phyloP scores from a whole-genome alignment of 2,329 filamentous ascomycete species.

The Blumeriella jaapii region DNA sequence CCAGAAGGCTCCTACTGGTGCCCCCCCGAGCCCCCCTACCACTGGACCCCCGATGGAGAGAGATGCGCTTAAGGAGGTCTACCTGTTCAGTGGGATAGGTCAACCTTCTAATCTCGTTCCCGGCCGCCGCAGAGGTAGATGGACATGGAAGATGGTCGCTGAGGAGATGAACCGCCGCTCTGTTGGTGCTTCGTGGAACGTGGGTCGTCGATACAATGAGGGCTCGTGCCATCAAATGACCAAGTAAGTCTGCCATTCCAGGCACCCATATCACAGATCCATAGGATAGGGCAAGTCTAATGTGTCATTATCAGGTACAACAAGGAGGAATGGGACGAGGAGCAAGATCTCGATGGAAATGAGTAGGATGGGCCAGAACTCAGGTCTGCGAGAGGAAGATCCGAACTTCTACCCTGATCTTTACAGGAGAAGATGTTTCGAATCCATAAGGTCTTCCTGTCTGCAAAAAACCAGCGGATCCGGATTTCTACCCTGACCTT shows the following conservation, averaged over 20 bases:
- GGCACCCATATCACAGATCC: neutral
- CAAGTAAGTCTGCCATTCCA: neutral
- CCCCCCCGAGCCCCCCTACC: neutral
- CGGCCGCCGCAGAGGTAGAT: slow-evolving; percentile 1
- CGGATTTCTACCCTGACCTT: too few relatives aligned
- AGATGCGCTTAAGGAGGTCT: slow-evolving; percentile 3
- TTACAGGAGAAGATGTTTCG: too few relatives aligned
- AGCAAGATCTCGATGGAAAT: too few relatives aligned
- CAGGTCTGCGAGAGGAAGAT: too few relatives aligned
- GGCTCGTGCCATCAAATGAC: slow-evolving; percentile 2
- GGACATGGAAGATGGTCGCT: slow-evolving; percentile 6
- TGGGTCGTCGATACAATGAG: slow-evolving; percentile 1
- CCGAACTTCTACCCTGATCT: too few relatives aligned
- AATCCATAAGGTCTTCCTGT: too few relatives aligned
- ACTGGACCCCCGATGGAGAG: slow-evolving; percentile 2
- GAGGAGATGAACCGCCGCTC: slow-evolving; percentile 2
- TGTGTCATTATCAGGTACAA: neutral
- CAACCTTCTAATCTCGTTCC: neutral
- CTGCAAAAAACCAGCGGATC: too few relatives aligned
- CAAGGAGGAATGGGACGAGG: too few relatives aligned
- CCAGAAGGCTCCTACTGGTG: too few relatives aligned
- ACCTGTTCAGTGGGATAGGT: slow-evolving; percentile 1
- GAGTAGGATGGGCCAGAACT: too few relatives aligned
- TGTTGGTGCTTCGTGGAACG: neutral
- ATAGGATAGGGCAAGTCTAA: neutral